Base-by-base conservation (phyloP, 805 yeast genomes). In the Hanseniaspora clermontiae region DNA sequence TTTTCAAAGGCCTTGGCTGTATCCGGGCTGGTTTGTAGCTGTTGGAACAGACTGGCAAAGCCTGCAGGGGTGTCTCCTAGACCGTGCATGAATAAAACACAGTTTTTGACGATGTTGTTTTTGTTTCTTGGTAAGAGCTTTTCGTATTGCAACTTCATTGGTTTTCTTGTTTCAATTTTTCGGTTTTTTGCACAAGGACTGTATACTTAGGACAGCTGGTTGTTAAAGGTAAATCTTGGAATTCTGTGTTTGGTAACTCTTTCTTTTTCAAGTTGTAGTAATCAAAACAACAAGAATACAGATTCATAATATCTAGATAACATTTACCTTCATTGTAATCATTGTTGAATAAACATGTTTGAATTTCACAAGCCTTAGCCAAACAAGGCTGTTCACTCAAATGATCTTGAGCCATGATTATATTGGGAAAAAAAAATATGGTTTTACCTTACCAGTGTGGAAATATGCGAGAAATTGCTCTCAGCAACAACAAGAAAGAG, bases 21-120 rank as follows among this genome's bases (percentile, higher is more conserved):
- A 14, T 24, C 14, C 37, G 56, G 50, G 9, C 39, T 27, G 17
- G 45, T 52, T 55, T 74, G 75, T 29, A 86, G 76, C 55, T 80
- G 70, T 42, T 82, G 83, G 4, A 93, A 86, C 43, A 91, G 70
- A 73, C 87, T 87, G 47, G 79, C 74, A 96, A 96, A 91, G 1
- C 97, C 97, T 17, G 76, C 74, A 5, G 96, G 97, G 0, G 87
- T 68, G 67, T 91, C 97, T 10, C 98, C 98, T 17, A 91, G 73
- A 0, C 98, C 97, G 67, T 93, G 97, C 55, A 87, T 66, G 59
- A 90, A 76, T 24, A 90, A 84, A 37, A 89, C 72, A 29, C 50
- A 45, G 48, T 55, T 55, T 38, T 55, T 37, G 32, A 55, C 27
- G 31, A 29, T 12, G 17, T 29, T 50, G 11, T 49, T 14, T 11